Conservation (phyloP, 2,329 filamentous ascomycete species). For the Fonsecaea nubica region DNA sequence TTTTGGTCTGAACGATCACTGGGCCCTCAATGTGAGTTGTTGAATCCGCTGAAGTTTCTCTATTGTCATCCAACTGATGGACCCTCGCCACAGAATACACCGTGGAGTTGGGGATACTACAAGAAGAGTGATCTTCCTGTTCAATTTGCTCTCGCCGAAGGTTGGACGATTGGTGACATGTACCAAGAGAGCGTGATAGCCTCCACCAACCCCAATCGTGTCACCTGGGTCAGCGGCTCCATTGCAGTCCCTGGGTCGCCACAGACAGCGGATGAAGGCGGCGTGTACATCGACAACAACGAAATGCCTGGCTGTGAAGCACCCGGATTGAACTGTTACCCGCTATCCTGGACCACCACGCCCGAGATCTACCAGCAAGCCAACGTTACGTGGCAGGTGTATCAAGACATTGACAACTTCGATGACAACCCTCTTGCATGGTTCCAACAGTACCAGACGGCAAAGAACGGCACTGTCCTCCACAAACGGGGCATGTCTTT, state of each 20-base stretch:
- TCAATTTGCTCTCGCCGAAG: slow-evolving; percentile 62
- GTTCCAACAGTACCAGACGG: slow-evolving; percentile 61
- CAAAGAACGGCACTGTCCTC: slow-evolving; percentile 50
- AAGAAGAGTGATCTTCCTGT: slow-evolving; percentile 61
- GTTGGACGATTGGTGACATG: slow-evolving; percentile 63
- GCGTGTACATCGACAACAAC: slow-evolving; percentile 59
- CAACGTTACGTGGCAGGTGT: slow-evolving; percentile 60
- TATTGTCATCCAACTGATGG: not conserved
- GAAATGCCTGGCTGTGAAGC: slow-evolving; percentile 57
- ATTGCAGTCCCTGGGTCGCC: slow-evolving; percentile 60
- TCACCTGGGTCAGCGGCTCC: slow-evolving; percentile 58
- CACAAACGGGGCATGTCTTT: slow-evolving; percentile 57
- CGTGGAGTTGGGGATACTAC: slow-evolving; percentile 61
- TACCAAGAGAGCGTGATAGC: slow-evolving; percentile 61
- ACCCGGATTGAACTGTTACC: slow-evolving; percentile 58
- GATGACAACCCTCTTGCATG: slow-evolving; percentile 63
- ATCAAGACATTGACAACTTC: slow-evolving; percentile 59
- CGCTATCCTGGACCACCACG: slow-evolving; percentile 61
- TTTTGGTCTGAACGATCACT: slow-evolving; percentile 59
- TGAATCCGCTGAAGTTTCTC: not conserved
- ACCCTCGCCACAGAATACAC: slow-evolving; percentile 50
- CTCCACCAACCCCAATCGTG: slow-evolving; percentile 61
- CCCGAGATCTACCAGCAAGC: slow-evolving; percentile 58
- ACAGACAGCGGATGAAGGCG: slow-evolving; percentile 52
- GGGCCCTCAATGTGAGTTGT: slow-evolving; percentile 52